These are phyloP conservation scores for Fusarium xyrophilum DNA, from an alignment of 2,329 filamentous ascomycete species.

Conservation along the genomic window DNA sequence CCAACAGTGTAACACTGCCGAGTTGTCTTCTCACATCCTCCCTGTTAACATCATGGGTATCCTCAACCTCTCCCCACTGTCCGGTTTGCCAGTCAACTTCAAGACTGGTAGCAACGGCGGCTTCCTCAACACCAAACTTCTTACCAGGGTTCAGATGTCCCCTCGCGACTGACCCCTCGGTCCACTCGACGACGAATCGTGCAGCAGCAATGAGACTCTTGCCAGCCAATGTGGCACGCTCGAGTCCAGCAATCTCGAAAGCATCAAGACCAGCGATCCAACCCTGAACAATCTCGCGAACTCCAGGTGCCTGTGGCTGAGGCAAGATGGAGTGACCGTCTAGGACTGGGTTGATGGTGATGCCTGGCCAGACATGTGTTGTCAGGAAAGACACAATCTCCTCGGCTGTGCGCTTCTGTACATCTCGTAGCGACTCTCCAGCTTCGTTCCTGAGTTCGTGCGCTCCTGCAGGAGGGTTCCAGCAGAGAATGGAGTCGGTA, in stretches of 20 bases:
- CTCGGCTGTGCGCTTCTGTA: conserved; percentile 73
- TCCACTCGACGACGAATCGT: conserved; percentile 86
- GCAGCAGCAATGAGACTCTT: conserved; percentile 85
- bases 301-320: conserved; percentile 72
- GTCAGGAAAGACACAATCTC: conserved; percentile 76
- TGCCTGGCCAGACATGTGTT: conserved; percentile 80
- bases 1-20: conserved; percentile 83
- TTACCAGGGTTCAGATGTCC: conserved; percentile 47
- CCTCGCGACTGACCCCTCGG: conserved; percentile 68
- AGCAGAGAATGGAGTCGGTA: conserved; percentile 92
- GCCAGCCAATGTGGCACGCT: conserved; percentile 81
- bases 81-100: conserved; percentile 91
- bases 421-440: conserved; percentile 69
- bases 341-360: conserved; percentile 81
- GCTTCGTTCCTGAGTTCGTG: conserved; percentile 55
- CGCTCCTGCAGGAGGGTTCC: conserved; percentile 67
- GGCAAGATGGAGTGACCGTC: conserved; percentile 79
- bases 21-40: conserved; percentile 89
- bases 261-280: conserved; percentile 77
- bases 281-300: conserved; percentile 76
- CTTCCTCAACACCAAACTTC: conserved; percentile 81
- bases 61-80: conserved; percentile 96
- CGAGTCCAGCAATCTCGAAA: conserved; percentile 86
- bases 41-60: conserved; percentile 95
- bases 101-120: conserved; percentile 75